Conservation (phyloP, 371 early-diverging fungal genomes). For the Chytridiales sp. region DNA sequence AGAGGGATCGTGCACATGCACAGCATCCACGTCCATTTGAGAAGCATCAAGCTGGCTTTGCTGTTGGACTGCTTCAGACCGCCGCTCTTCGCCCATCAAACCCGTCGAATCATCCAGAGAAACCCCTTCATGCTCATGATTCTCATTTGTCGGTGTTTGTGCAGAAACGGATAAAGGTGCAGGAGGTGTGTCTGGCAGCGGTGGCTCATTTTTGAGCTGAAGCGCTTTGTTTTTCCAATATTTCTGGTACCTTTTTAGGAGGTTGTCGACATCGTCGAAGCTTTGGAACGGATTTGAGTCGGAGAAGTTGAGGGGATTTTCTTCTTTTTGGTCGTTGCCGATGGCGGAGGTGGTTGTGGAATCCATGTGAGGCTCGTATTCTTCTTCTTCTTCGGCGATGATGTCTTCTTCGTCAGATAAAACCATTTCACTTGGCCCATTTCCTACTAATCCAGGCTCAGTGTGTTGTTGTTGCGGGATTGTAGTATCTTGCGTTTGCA, state of each 20-base stretch:
- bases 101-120: neutral
- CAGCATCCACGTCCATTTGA: neutral
- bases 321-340: too few relatives aligned
- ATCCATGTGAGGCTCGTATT: too few relatives aligned
- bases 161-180: neutral
- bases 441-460: too few relatives aligned
- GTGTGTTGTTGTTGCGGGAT: too few relatives aligned
- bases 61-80: too few relatives aligned
- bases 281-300: too few relatives aligned
- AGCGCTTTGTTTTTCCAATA: constrained; percentile 25
- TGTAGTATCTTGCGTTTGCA: too few relatives aligned
- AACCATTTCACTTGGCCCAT: too few relatives aligned
- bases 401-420: too few relatives aligned
- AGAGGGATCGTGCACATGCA: neutral
- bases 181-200: constrained; percentile 2
- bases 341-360: too few relatives aligned
- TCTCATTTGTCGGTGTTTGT: neutral
- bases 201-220: constrained; percentile 18
- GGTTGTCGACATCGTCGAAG: constrained; percentile 35
- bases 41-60: neutral
- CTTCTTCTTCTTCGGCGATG: too few relatives aligned
- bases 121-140: neutral
- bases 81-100: neutral
- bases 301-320: too few relatives aligned
- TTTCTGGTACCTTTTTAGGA: constrained; percentile 27